Base-by-base conservation (phyloP, 116 monocot genomes). In the Trichopus zeylanicus region DNA sequence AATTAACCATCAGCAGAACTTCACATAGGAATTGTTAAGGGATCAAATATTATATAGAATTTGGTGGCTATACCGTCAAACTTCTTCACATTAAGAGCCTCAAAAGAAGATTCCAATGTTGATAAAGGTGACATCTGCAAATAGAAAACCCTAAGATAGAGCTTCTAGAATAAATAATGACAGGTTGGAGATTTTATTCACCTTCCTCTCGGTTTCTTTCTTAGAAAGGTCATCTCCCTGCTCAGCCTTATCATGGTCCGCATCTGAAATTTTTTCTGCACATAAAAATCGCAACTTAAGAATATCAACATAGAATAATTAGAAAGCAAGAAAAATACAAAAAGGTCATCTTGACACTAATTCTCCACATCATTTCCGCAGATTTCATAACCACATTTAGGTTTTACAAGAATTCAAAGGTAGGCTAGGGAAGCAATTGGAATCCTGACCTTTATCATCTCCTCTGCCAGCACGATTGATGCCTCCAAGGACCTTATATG, bases 401-500 rank as follows among this genome's bases (percentile, higher is more conserved):
- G n/a, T n/a, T n/a, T n/a, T n/a, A 42, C 13, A 42, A 42, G 42
- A 42, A 42, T 42, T 42, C 42, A 42, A 42, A 42, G n/a, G 42
- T n/a, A 59, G 12, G 20, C 54, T 21, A 46, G 31, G 24, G 39
- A 25, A 55, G 12, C 46, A 46, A 29, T 15, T 23, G 4, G n/a
- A 51, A 51, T 12, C 6, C 59, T 76, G 19, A 91, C 91, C 91
- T 38, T 69, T 69, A 24, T 75, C 80, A 48, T 88, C 75, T 55
- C 75, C 91, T 49, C 73, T 68, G 7, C 91, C 88, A 24, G 80
- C 98, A 35, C 88, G 79, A 70, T 88, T 98, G 29, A 98, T 98
- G 3, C 91, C 91, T 34, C 85, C 91, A 54, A 98, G 87, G 10
- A 98, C 87, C 67, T 98, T 98, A 63, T 91, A 98, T 0, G 98